These are phyloP conservation scores for Suillus clintonianus DNA, from an alignment of 768 basidiomycete species.

Conservation along the genomic window DNA sequence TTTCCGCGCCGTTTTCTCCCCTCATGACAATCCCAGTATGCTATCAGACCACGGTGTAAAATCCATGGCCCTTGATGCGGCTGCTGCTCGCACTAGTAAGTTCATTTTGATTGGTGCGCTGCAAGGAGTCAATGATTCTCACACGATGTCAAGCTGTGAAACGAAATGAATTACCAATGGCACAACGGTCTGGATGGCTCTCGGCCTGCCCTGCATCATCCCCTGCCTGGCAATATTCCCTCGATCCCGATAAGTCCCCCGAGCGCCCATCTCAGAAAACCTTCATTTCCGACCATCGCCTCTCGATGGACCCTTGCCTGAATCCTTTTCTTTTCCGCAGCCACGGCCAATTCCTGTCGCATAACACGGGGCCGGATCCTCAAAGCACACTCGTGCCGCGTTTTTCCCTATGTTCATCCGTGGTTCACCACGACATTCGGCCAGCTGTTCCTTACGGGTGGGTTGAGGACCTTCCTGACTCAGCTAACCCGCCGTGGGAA, in stretches of 20 bases:
- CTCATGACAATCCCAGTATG: constrained; percentile 30
- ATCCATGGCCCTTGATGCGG: constrained; percentile 25
- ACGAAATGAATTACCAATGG: constrained; percentile 34
- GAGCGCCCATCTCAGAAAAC: constrained; percentile 12
- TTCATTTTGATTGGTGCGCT: background rate
- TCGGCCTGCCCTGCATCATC: constrained; percentile 22
- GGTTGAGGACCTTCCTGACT: constrained; percentile 42
- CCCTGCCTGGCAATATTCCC: constrained; percentile 31
- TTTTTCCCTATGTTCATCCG: constrained; percentile 53
- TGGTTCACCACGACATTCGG: constrained; percentile 58
- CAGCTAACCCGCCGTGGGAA: constrained; percentile 64
- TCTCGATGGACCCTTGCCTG: constrained; percentile 38
- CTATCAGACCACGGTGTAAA: constrained; percentile 26
- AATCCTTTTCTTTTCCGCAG: constrained; percentile 37
- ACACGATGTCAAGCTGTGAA: constrained; percentile 23
- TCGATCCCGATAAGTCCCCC: constrained; percentile 20
- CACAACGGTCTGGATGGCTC: constrained; percentile 25
- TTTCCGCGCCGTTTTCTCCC: constrained; percentile 31
- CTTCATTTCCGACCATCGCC: constrained; percentile 39
- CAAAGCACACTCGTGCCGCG: constrained; percentile 45
- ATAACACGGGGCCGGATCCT: constrained; percentile 47
- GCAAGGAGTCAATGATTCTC: background rate
- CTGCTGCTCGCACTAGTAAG: constrained; percentile 29
- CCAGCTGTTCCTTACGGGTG: constrained; percentile 50
- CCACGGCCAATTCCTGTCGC: constrained; percentile 56